Evolutionary conservation across 2,329 filamentous ascomycete species (phyloP).

Genomic region (Colletotrichum musicola): DNA sequence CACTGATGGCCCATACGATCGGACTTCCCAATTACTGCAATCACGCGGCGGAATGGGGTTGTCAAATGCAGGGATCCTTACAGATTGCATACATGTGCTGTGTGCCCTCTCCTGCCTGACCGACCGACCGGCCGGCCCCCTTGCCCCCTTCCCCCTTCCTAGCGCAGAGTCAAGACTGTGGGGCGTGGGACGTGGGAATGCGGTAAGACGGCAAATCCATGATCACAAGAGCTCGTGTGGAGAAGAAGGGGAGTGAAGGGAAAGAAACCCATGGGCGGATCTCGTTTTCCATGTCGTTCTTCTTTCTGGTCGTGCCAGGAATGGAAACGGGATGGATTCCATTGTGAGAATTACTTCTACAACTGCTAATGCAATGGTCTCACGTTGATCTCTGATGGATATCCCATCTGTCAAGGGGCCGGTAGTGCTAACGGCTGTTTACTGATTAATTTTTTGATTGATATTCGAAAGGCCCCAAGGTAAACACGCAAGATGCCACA

Average conservation of each 20-base stretch:
- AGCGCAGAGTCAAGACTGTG: constrained; percentile 37
- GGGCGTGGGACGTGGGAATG: constrained; percentile 25
- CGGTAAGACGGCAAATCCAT: constrained; percentile 9
- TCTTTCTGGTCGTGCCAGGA: neutral
- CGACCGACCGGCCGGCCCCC: too few relatives aligned
- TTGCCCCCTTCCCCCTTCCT: neutral
- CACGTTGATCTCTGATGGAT: too few relatives aligned
- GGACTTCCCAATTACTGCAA: constrained; percentile 13
- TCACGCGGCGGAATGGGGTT: neutral
- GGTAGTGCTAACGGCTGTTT: too few relatives aligned
- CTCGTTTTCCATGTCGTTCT: constrained; percentile 15
- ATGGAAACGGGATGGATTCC: neutral
- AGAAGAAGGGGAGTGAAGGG: neutral
- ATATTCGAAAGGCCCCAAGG: neutral
- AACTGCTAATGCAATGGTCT: neutral
- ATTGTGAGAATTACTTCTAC: neutral
- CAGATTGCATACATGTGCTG: constrained; percentile 1
- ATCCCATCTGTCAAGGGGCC: neutral
- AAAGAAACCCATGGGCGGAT: constrained; percentile 7
- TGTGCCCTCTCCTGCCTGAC: neutral
- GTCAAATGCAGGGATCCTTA: constrained; percentile 16
- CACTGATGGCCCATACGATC: neutral
- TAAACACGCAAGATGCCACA: constrained; percentile 5
- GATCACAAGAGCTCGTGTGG: constrained; percentile 37
- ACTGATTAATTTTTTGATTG: neutral